These are phyloP conservation scores for Protomyces macrosporus DNA, from an alignment of 1,139 yeast species.

Conservation along the genomic window DNA sequence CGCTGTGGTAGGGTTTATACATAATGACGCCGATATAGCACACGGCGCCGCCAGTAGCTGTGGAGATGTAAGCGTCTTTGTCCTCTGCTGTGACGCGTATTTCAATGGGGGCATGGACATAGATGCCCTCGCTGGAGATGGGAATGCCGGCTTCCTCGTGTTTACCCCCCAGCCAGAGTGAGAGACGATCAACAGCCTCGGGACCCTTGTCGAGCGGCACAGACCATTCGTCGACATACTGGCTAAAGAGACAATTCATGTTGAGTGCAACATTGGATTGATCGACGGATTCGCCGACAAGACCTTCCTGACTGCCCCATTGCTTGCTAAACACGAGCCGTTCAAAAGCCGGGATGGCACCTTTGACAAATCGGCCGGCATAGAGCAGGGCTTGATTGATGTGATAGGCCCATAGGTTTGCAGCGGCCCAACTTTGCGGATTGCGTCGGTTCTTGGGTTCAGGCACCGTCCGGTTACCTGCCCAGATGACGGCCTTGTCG, in stretches of 20 bases:
- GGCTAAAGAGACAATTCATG: conserved; percentile 93
- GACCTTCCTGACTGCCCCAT: conserved; percentile 51
- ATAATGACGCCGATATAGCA: conserved; percentile 88
- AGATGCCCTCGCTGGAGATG: conserved; percentile 56
- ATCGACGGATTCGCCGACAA: conserved; percentile 70
- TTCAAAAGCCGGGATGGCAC: conserved; percentile 78
- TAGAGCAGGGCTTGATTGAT: conserved; percentile 55
- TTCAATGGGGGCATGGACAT: conserved; percentile 92
- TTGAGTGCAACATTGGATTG: conserved; percentile 75
- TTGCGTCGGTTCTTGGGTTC: conserved; percentile 66
- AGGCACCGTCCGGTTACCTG: conserved; percentile 65
- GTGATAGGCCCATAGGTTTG: conserved; percentile 56
- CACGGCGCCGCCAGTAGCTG: conserved; percentile 52
- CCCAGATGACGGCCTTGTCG: conserved; percentile 79
- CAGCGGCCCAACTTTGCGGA: conserved; percentile 72
- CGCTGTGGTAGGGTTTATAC: conserved; percentile 81
- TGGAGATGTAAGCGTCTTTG: conserved; percentile 43
- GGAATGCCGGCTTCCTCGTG: conserved; percentile 58
- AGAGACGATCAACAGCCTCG: conserved; percentile 47
- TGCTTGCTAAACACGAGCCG: conserved; percentile 77
- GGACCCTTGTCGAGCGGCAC: conserved; percentile 77
- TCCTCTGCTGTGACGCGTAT: conserved; percentile 58
- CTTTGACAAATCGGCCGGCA: conserved; percentile 65
- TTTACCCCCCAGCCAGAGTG: conserved; percentile 45
- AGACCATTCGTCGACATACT: conserved; percentile 95